Conservation (phyloP, 2,329 filamentous ascomycete genomes). For the Exophiala sp. region DNA sequence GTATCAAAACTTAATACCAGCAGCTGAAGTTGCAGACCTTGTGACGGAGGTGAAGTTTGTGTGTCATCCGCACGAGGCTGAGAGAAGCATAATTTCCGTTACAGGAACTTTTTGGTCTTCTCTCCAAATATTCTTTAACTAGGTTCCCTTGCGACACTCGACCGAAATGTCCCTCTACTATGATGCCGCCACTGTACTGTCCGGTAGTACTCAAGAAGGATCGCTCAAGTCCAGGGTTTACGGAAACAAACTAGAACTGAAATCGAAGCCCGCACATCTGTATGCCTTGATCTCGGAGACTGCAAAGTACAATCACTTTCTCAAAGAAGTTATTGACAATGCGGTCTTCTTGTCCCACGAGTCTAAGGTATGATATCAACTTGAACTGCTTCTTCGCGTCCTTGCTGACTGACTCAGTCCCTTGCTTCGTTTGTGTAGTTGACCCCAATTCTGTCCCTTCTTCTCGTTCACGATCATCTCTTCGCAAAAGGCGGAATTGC, state of each 20-base stretch:
- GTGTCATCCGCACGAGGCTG: constrained; percentile 1
- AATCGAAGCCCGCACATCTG: constrained; percentile 74
- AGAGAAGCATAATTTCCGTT: not conserved
- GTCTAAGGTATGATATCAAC: constrained; percentile 63
- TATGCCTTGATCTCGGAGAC: constrained; percentile 85
- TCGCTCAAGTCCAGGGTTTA: constrained; percentile 87
- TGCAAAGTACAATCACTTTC: constrained; percentile 81
- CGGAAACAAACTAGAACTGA: constrained; percentile 63
- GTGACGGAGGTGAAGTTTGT: not conserved
- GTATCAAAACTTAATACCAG: no score
- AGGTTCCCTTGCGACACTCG: not conserved
- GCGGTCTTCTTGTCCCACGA: constrained; percentile 74
- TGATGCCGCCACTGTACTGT: constrained; percentile 76
- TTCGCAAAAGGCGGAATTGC: constrained; percentile 78
- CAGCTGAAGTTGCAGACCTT: no score
- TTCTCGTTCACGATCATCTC: constrained; percentile 82
- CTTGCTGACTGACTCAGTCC: constrained; percentile 39
- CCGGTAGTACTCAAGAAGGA: constrained; percentile 54
- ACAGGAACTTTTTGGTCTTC: not conserved
- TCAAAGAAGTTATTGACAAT: constrained; percentile 86
- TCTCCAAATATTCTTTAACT: not conserved
- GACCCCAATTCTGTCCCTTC: constrained; percentile 71
- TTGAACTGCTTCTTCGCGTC: not conserved
- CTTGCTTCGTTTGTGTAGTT: constrained; percentile 54
- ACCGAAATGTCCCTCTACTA: constrained; percentile 84